Conservation (phyloP, 495 filamentous ascomycete species). For the Choiromyces venosus region DNA sequence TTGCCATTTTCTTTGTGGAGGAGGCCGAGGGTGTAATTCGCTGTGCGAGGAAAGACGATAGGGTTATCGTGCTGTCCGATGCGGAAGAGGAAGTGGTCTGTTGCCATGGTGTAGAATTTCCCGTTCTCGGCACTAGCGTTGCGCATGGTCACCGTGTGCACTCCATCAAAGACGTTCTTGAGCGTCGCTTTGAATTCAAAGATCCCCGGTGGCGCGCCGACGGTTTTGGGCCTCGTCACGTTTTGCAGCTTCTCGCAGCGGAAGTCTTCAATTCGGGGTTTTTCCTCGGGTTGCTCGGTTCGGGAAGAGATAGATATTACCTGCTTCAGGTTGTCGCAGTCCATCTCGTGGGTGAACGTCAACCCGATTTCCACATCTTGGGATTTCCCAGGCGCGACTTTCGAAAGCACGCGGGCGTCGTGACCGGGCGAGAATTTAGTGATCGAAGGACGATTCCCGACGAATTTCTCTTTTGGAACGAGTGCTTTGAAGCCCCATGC, state of each 20-base stretch:
- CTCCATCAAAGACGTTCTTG: slow-evolving; percentile 57
- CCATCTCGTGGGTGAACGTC: slow-evolving; percentile 60
- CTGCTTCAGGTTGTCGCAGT: slow-evolving; percentile 54
- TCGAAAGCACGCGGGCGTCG: slow-evolving; percentile 55
- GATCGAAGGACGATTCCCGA: slow-evolving; percentile 58
- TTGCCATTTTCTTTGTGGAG: slow-evolving; percentile 46
- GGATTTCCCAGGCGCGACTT: slow-evolving; percentile 45
- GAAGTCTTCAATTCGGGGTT: not conserved
- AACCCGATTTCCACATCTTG: slow-evolving; percentile 52
- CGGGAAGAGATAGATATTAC: slow-evolving; percentile 53
- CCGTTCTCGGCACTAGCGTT: slow-evolving; percentile 48
- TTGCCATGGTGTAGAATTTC: slow-evolving; percentile 47
- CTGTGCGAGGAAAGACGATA: slow-evolving; percentile 53
- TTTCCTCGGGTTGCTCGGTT: slow-evolving; percentile 41
- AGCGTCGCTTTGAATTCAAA: slow-evolving; percentile 57
- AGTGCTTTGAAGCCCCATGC: slow-evolving; percentile 61
- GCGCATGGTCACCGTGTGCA: slow-evolving; percentile 58
- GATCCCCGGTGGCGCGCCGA: slow-evolving; percentile 45
- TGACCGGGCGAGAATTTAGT: slow-evolving; percentile 62
- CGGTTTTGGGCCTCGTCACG: not conserved
- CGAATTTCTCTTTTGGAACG: slow-evolving; percentile 52
- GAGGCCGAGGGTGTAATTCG: slow-evolving; percentile 57
- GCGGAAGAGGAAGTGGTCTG: slow-evolving; percentile 53
- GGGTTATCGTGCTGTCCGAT: slow-evolving; percentile 51
- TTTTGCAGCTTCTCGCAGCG: not conserved